Base-by-base conservation (phyloP, 2,329 filamentous ascomycete species). In the Ceratocystis colombiana region DNA sequence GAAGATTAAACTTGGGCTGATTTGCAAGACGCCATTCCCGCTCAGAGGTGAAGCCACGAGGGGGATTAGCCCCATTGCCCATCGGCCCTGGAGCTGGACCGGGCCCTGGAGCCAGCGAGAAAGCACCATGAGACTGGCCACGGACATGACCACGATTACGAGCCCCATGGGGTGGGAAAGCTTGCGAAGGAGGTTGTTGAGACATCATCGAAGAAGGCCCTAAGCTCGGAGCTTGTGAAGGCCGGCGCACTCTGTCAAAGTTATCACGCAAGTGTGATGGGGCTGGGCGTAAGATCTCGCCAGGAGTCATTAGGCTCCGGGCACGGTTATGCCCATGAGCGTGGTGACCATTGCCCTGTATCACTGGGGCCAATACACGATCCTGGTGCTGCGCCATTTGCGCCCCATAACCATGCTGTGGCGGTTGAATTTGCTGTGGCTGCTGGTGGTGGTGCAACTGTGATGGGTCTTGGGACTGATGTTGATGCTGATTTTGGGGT, bases 291-390 rank as follows among this genome's bases (percentile, higher is more conserved):
- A 64, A 65, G n/a, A 68, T 68, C 50, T 68, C 66, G 2, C 59
- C 66, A 17, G 66, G 66, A 3, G 63, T 68, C 66, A 68, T 68
- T 10, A 68, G 25, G 20, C 66, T 68, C 4, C 66, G 30, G 28
- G 66, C 53, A 4, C 66, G 66, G 48, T 63, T 68, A 37, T 68
- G 66, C 20, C 66, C 59, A 20, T 68, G 66, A 5, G 20, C 12
- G 41, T 48, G 20, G 46, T 63, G 41, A 25, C 61, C 55, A 59
- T 59, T 61, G 28, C 15, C 30, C 44, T 28, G 59, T n/a, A 50
- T 20, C 22, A 62, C 25, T n/a, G 33, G 61, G n/a, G 41, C 61
- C 44, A 62, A 44, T 6, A 30, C 30, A 30, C 61, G 61, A 22
- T 62, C 61, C 3, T 62, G 61, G 64, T 46, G 25, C 25, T 48